These are phyloP conservation scores for Vitellaria paradoxa DNA, from an alignment of 179 eudicot species.

Conservation along the genomic window DNA sequence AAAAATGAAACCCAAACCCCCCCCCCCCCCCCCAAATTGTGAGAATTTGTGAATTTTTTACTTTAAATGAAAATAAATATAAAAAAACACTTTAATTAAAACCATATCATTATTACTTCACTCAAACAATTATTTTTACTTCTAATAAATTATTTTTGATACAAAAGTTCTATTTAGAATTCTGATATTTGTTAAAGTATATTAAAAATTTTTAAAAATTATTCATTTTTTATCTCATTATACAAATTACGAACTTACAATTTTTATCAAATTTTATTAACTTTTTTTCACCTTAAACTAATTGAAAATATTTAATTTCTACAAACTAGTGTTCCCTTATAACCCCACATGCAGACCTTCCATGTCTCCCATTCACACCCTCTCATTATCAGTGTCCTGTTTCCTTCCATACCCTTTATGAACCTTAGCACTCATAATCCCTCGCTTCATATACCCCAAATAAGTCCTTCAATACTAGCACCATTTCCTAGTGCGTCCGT, in stretches of 20 bases:
- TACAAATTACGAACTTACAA: too few species aligned
- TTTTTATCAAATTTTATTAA: too few species aligned
- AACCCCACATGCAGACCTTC: slow-evolving; percentile 55
- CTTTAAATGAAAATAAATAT: too few species aligned
- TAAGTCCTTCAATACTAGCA: slow-evolving; percentile 25
- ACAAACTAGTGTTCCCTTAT: slow-evolving; percentile 45
- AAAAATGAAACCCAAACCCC: not conserved
- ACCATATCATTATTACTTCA: too few species aligned
- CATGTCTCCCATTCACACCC: slow-evolving; percentile 36
- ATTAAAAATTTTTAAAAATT: slow-evolving; percentile 43
- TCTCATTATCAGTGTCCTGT: slow-evolving; percentile 9
- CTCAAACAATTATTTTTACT: too few species aligned
- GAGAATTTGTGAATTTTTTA: too few species aligned
- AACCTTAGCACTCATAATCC: slow-evolving; percentile 3
- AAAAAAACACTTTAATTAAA: too few species aligned
- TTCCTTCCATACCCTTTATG: slow-evolving; percentile 14
- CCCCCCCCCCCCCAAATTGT: too few species aligned
- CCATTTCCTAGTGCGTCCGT: slow-evolving; percentile 78
- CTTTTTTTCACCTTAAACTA: too few species aligned
- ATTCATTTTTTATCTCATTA: too few species aligned
- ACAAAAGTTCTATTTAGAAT: not conserved
- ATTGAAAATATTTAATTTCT: too few species aligned
- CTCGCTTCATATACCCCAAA: slow-evolving; percentile 7
- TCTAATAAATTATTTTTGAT: not conserved
- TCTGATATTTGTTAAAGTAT: too few species aligned